Percentiles rank a stretch among this genome's conserved stretches.
These are phyloP conservation scores for Suillus cothurnatus DNA, from an alignment of 768 basidiomycete species.

Conservation along the genomic window DNA sequence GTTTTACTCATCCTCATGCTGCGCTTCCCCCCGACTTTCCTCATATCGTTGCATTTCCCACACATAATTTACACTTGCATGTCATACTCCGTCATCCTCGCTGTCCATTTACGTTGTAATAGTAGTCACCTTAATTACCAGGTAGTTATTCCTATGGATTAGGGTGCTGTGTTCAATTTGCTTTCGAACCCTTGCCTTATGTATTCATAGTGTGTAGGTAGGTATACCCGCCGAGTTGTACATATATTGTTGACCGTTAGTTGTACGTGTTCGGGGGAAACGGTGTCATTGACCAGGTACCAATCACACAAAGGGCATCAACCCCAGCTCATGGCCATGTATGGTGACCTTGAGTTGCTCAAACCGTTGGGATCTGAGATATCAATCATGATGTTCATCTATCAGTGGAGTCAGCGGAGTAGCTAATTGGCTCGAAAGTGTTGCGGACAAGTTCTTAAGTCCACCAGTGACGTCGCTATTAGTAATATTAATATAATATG, in stretches of 20 bases:
- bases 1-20: not conserved
- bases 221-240: not conserved
- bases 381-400: too few relatives aligned
- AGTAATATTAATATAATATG: too few relatives aligned
- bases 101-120: slow-evolving; percentile 37
- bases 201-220: not conserved
- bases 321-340: too few relatives aligned
- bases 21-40: slow-evolving; percentile 1
- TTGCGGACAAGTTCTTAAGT: too few relatives aligned
- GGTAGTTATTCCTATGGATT: slow-evolving; percentile 14
- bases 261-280: too few relatives aligned
- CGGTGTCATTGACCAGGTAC: not conserved
- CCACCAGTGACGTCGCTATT: too few relatives aligned
- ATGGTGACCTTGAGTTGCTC: too few relatives aligned
- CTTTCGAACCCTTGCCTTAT: not conserved
- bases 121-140: slow-evolving; percentile 30
- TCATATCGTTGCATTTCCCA: slow-evolving; percentile 10
- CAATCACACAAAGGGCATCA: too few relatives aligned
- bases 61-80: slow-evolving; percentile 10
- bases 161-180: slow-evolving; percentile 9
- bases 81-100: slow-evolving; percentile 13
- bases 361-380: too few relatives aligned
- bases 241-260: not conserved
- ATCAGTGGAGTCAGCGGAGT: too few relatives aligned
- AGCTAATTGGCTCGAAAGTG: too few relatives aligned